These are phyloP conservation scores for Tricholoma sp. DNA, from an alignment of 768 basidiomycete species.

Conservation along the genomic window DNA sequence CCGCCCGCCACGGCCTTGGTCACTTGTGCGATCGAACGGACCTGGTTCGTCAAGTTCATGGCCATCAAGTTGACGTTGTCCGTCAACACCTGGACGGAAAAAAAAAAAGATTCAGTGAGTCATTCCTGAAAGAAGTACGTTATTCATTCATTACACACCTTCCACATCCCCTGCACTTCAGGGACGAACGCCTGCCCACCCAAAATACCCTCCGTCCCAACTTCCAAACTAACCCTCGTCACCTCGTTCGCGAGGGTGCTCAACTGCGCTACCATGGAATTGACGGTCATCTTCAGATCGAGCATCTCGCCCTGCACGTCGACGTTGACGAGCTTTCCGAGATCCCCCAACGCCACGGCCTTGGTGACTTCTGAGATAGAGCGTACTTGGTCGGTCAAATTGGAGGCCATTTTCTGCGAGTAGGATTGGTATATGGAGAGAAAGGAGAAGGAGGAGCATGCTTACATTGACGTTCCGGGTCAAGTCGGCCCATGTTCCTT, in stretches of 20 bases:
- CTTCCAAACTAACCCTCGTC: conserved; percentile 27
- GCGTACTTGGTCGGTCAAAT: conserved; percentile 80
- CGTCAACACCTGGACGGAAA: conserved; percentile 39
- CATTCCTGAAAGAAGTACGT: not conserved
- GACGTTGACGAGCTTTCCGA: conserved; percentile 80
- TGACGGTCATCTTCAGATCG: conserved; percentile 82
- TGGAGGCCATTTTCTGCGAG: conserved; percentile 75
- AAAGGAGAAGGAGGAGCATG: not conserved
- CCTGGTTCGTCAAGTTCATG: conserved; percentile 87
- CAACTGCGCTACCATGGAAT: conserved; percentile 78
- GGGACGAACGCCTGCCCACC: no score
- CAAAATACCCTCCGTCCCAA: no score
- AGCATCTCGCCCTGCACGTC: conserved; percentile 95
- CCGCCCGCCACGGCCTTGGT: conserved; percentile 94
- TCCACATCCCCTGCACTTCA: conserved; percentile 77
- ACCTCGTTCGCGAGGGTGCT: conserved; percentile 76
- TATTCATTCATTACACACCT: conserved; percentile 42
- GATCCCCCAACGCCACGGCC: conserved; percentile 80
- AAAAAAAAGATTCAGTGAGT: not conserved
- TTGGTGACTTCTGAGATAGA: conserved; percentile 90
- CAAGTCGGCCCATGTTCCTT: conserved; percentile 90
- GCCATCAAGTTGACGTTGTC: conserved; percentile 90
- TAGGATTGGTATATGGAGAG: not conserved
- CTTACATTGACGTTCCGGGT: conserved; percentile 82
- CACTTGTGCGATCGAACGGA: conserved; percentile 80